Base-by-base conservation (phyloP, 106 monocot species). In the Iris macrosiphon region DNA sequence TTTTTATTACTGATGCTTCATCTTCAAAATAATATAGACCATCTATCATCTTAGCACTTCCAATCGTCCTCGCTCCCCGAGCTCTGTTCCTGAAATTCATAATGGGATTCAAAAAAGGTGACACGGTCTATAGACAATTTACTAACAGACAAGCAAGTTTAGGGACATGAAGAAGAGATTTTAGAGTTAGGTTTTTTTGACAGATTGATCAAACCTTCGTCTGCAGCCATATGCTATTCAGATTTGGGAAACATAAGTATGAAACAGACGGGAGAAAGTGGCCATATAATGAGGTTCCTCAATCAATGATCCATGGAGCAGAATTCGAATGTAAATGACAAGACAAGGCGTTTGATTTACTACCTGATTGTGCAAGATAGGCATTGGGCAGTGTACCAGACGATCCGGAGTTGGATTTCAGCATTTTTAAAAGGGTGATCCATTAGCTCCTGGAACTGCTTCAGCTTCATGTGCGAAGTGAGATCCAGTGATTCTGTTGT, bases 1-100 rank as follows among this genome's bases (percentile, higher is more conserved):
- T 25, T 14, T 34, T 39, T 47, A 23, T 51, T 38, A 3, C 13
- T 13, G 4, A 21, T 2, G 5, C 3, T 9, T 13, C 14, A 12
- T 48, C 61, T 6, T 62, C 2, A 34, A 62, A 62, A 30, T 28
- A 34, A 21, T 62, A 62, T 11, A 62, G 32, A 30, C 47, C 23
- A 1, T 43, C n/a, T n/a, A n/a, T n/a, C n/a, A n/a, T n/a, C n/a
- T n/a, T n/a, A n/a, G n/a, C n/a, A 41, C 14, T 45, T 17, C 61
- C 45, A 55, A 47, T 62, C 34, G 16, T 62, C 61, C n/a, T n/a
- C n/a, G n/a, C 0, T 62, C 45, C 46, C 10, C 31, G 31, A 32
- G 24, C 4, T 17, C 12, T 2, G 14, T 6, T 46, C 34, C 33
- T 63, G 48, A 26, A 63, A 63, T n/a, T 2, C 16, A 39, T 24